A percentile compares a stretch with the other conserved stretches of the same genome.
These are phyloP conservation scores for Venturia nashicola DNA, from an alignment of 2,329 filamentous ascomycete species.

Conservation along the genomic window DNA sequence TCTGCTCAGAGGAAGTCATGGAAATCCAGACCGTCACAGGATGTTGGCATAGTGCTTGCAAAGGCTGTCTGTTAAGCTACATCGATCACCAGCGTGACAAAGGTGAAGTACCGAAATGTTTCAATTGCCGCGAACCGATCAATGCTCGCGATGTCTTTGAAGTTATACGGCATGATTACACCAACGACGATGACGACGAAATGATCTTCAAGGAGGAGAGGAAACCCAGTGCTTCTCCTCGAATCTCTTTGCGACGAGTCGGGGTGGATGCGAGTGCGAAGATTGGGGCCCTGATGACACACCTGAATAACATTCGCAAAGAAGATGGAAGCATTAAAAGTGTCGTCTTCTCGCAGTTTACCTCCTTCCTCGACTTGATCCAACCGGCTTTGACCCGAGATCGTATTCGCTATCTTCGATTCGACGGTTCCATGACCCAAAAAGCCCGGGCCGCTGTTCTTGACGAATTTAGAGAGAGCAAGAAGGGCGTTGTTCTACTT, in stretches of 20 bases:
- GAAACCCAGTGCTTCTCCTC: slow-evolving; percentile 20
- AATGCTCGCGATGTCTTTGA: slow-evolving; percentile 81
- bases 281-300: slow-evolving; percentile 63
- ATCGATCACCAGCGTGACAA: slow-evolving; percentile 78
- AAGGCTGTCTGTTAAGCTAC: slow-evolving; percentile 79
- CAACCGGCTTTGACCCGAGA: slow-evolving; percentile 62
- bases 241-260: slow-evolving; percentile 49
- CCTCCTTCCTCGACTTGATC: slow-evolving; percentile 86
- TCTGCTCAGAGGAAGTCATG: slow-evolving; percentile 95
- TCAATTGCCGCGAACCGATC: slow-evolving; percentile 77
- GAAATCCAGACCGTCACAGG: slow-evolving; percentile 75
- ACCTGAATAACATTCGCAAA: slow-evolving; percentile 57
- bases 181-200: slow-evolving; percentile 32
- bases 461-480: slow-evolving; percentile 4
- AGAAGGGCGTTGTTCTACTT: slow-evolving; percentile 60
- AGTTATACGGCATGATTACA: slow-evolving; percentile 67
- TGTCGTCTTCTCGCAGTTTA: slow-evolving; percentile 95
- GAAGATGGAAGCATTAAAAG: slow-evolving; percentile 64
- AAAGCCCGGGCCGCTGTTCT: slow-evolving; percentile 72
- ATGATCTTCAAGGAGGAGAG: slow-evolving; percentile 4
- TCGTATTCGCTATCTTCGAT: slow-evolving; percentile 68
- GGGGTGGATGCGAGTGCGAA: slow-evolving; percentile 69
- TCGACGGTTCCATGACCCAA: slow-evolving; percentile 85
- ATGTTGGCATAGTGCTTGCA: slow-evolving; percentile 97
- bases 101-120: slow-evolving; percentile 66